Percentiles rank a stretch among this genome's conserved stretches.
phyloP scores from a whole-genome alignment of 345 rosid species.

The Sonneratia alba region DNA sequence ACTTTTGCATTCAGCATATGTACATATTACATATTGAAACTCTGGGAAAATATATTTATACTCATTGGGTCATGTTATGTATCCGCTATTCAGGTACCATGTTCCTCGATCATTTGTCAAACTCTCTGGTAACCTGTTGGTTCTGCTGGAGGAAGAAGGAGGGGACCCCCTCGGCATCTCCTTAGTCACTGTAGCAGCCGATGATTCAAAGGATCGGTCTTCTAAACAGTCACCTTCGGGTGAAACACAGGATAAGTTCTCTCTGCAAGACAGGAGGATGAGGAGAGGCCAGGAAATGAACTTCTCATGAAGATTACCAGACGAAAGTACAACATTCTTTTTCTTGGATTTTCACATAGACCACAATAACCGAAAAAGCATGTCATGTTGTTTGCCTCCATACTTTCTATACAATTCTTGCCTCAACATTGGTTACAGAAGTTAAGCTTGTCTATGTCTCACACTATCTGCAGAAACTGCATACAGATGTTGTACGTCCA shows the following conservation, averaged over 20 bases:
- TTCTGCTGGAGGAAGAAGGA: conserved; percentile 54
- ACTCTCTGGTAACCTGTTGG: conserved; percentile 34
- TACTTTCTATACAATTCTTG: background rate
- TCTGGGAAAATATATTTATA: background rate
- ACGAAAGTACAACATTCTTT: background rate
- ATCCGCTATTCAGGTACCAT: conserved; percentile 40
- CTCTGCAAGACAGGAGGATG: background rate
- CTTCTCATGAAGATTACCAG: background rate
- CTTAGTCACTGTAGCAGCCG: conserved; percentile 34
- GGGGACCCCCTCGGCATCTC: conserved; percentile 59
- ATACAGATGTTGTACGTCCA: background rate
- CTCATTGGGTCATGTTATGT: background rate
- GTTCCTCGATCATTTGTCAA: conserved; percentile 67
- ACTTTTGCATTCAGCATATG: no score
- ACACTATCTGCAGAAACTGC: background rate
- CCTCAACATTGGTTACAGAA: background rate
- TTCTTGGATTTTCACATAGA: background rate
- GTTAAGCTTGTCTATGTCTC: background rate
- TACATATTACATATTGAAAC: background rate
- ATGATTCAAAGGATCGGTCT: background rate
- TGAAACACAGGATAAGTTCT: background rate
- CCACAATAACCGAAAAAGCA: background rate
- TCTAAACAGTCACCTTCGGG: background rate
- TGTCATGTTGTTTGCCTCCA: background rate
- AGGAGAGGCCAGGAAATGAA: background rate